Base-by-base conservation (phyloP, 2,329 filamentous ascomycete genomes). In the Clathrospora elynae region DNA sequence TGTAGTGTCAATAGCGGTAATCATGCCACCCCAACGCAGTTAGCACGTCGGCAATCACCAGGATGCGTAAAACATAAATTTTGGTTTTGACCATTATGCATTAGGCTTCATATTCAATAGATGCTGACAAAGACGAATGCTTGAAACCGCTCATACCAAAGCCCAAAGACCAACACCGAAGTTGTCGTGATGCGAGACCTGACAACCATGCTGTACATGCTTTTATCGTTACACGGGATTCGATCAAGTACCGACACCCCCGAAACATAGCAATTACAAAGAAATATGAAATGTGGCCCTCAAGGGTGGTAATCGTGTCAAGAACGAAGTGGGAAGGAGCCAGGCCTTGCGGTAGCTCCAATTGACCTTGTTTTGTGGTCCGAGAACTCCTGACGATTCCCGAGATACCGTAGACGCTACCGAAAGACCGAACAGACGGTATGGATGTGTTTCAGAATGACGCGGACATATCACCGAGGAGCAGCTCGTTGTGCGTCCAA, bases 231-330 rank as follows among this genome's bases (percentile, higher is more conserved):
- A 56, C 46, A 55, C 45, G 40, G 46, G 53, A 48, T 40, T 22
- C 23, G 39, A 37, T 34, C 22, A 50, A 35, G 17, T 30, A 45
- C 5, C 31, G 26, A 28, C 35, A 9, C 13, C 25, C 47, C 51
- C 53, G 39, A 48, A 41, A 54, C 53, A 40, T 56, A 42, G 32
- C 43, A 50, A 56, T 56, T 56, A 56, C 53, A 56, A 56, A 20
- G 40, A 52, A 34, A 50, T 52, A 56, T 45, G 38, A 48, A 54
- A 56, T 42, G 39, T 38, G 26, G 19, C 29, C 37, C 33, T 29
- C 25, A 22, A 36, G 28, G 36, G 32, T 37, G 45, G 35, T 39
- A 8, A 18, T 28, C 29, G 36, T 33, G 34, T 23, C 29, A 38
- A 36, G 22, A 38, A 42, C 18, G 37, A 42, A 42, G 35, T 42